Conservation (phyloP, 768 basidiomycete genomes). For the Leucocoprinus birnbaumii region DNA sequence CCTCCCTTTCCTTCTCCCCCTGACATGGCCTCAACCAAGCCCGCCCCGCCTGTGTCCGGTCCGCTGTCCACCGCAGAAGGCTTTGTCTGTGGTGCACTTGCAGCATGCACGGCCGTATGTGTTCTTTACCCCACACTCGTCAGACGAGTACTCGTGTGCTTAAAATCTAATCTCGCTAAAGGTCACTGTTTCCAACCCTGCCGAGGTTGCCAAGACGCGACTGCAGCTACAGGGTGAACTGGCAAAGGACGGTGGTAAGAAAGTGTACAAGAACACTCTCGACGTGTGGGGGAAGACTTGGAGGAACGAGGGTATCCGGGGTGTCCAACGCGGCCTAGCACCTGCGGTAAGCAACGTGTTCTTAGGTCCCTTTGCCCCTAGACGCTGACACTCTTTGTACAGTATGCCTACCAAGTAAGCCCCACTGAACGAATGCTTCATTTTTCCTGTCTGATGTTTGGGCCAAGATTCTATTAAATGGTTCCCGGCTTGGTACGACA, state of each 20-base stretch:
- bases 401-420: constrained; percentile 92
- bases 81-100: constrained; percentile 87
- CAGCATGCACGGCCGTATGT: constrained; percentile 87
- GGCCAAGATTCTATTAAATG: constrained; percentile 84
- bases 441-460: constrained; percentile 1
- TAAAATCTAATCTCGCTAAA: constrained; percentile 22
- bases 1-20: background rate
- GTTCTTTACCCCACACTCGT: constrained; percentile 1
- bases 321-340: constrained; percentile 89
- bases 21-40: constrained; percentile 15
- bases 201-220: constrained; percentile 90
- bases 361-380: background rate
- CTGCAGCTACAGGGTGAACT: constrained; percentile 96
- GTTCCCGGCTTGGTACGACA: constrained; percentile 74
- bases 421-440: background rate
- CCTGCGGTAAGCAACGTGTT: constrained; percentile 67
- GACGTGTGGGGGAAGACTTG: constrained; percentile 89
- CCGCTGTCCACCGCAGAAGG: constrained; percentile 69
- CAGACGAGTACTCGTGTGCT: constrained; percentile 12
- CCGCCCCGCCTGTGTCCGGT: constrained; percentile 14
- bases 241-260: constrained; percentile 63
- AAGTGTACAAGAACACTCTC: constrained; percentile 85
- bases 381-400: constrained; percentile 4
- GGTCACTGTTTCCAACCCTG: constrained; percentile 81
- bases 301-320: constrained; percentile 84